Base-by-base conservation (phyloP, 2,329 filamentous ascomycete species). In the Xylariales sp. region DNA sequence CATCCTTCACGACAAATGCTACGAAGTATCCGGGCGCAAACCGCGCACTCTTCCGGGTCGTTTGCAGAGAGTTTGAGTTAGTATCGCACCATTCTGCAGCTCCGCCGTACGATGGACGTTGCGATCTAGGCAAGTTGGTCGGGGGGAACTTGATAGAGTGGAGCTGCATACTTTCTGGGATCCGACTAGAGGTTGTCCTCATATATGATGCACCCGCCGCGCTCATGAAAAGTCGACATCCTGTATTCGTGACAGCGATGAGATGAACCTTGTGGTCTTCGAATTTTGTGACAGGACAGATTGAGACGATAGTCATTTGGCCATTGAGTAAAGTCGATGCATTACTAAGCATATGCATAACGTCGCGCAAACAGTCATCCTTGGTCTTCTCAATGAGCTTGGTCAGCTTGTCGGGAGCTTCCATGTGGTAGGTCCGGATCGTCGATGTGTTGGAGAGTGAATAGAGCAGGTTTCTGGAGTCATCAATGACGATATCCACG, bases 101-200 rank as follows among this genome's bases (percentile, higher is more conserved):
- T 53, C 44, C 57, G 50, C 43, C 59, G 28, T 47, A 46, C 15
- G 41, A 21, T 34, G 50, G 43, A 35, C 45, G 16, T 47, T 48
- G 47, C 47, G 47, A 46, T 58, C 62, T 42, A 50, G 51, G 62
- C 47, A 50, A 63, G 44, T 63, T 67, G 28, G 69, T 62, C 0
- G 93, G 93, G 1, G 94, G 93, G 45, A 95, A 95, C 58, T 93
- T 94, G 63, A 98, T 88, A 57, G 95, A 93, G 52, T 94, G 86
- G n/a, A 96, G 82, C 62, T 96, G 90, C 88, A 98, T 96, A 64
- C 88, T 96, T 53, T 87, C 90, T 1, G 93, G 90, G 1, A 86
- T 82, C 44, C 73, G 62, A 44, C 74, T 82, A 6, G 78, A 74
- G 15, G 77, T 72, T 11, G 74, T 75, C 60, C 73, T 76, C 66